Conservation (phyloP, 768 basidiomycete species). For the Tylopilus sp. region DNA sequence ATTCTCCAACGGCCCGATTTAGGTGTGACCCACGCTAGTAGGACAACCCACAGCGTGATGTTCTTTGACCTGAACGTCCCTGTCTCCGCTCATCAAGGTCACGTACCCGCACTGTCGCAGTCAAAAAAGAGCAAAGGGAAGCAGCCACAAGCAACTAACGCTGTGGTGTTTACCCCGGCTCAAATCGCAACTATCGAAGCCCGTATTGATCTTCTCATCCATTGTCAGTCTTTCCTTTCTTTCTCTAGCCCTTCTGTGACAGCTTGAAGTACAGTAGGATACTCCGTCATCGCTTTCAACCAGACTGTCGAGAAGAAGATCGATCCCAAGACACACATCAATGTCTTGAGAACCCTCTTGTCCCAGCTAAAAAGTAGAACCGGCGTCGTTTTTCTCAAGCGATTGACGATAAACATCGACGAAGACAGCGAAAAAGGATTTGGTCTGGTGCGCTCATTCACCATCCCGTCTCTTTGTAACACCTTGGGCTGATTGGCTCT, state of each 20-base stretch:
- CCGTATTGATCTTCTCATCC: conserved; percentile 65
- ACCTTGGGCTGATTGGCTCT: background rate
- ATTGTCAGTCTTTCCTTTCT: conserved; percentile 48
- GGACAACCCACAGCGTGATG: conserved; percentile 33
- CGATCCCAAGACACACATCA: conserved; percentile 68
- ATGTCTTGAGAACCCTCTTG: conserved; percentile 58
- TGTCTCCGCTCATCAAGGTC: conserved; percentile 28
- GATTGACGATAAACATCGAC: conserved; percentile 77
- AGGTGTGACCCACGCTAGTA: too few relatives aligned
- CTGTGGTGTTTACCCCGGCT: conserved; percentile 44
- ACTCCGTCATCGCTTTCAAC: conserved; percentile 74
- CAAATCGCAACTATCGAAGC: conserved; percentile 59
- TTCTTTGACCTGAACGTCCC: conserved; percentile 70
- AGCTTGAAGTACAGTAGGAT: conserved; percentile 62
- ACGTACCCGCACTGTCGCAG: conserved; percentile 4
- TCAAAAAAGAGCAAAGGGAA: conserved; percentile 31
- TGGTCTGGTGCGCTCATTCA: conserved; percentile 53
- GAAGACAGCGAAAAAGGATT: conserved; percentile 86
- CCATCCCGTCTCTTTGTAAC: background rate
- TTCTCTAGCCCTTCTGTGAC: background rate
- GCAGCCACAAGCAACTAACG: conserved; percentile 33
- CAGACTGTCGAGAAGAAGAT: conserved; percentile 69
- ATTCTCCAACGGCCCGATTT: too few relatives aligned
- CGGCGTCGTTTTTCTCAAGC: conserved; percentile 65
- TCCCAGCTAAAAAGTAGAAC: conserved; percentile 53